Evolutionary conservation across 371 early-diverging fungal genomes (phyloP).

Genomic region (Lichtheimia hyalospora): DNA sequence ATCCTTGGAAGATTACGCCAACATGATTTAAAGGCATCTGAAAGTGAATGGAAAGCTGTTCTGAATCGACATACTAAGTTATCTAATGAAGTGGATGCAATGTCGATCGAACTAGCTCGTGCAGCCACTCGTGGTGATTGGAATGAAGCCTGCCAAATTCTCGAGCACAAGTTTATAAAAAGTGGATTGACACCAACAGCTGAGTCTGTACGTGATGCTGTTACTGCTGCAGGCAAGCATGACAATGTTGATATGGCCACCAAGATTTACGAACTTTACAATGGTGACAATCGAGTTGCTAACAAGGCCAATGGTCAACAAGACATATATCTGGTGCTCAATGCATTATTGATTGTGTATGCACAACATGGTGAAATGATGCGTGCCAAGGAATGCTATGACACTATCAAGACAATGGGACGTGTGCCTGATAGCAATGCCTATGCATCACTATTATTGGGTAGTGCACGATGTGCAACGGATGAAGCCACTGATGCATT

Average conservation of each 20-base stretch:
- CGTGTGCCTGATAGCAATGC: constrained; percentile 47
- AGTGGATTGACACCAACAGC: constrained; percentile 27
- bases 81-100: constrained; percentile 6
- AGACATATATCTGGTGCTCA: constrained; percentile 32
- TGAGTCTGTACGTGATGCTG: constrained; percentile 44
- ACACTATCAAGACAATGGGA: constrained; percentile 50
- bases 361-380: constrained; percentile 58
- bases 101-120: constrained; percentile 2
- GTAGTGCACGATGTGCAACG: constrained; percentile 50
- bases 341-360: constrained; percentile 59
- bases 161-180: constrained; percentile 23
- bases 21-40: constrained; percentile 8
- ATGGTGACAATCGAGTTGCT: constrained; percentile 23
- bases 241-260: constrained; percentile 36
- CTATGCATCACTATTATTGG: constrained; percentile 43
- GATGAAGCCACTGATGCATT: constrained; percentile 57
- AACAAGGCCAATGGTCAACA: too few species aligned
- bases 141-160: constrained; percentile 20
- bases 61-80: background rate
- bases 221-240: constrained; percentile 46
- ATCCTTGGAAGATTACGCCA: constrained; percentile 12
- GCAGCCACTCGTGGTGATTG: constrained; percentile 22
- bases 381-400: constrained; percentile 55
- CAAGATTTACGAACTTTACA: constrained; percentile 27
- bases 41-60: constrained; percentile 13